A percentile compares a stretch with the other conserved stretches of the same genome.
phyloP scores from a whole-genome alignment of 768 basidiomycete species.

The Podaxis sp. region DNA sequence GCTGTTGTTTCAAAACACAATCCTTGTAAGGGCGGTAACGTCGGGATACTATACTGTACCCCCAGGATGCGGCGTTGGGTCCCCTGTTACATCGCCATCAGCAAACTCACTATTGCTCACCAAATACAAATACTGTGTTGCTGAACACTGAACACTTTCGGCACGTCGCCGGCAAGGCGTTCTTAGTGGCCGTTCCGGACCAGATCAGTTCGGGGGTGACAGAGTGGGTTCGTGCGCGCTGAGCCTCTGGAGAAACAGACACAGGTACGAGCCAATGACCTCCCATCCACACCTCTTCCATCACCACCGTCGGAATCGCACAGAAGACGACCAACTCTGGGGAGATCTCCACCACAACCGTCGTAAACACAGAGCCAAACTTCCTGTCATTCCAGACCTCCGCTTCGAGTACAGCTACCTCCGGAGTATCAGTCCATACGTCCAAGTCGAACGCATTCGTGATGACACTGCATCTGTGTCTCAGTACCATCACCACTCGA shows the following conservation, averaged over 20 bases:
- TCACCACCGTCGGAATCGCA: neutral
- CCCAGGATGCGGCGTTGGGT: neutral
- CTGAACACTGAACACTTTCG: neutral
- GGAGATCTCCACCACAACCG: constrained; percentile 59
- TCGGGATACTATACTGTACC: neutral
- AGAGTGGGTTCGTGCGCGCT: neutral
- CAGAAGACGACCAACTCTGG: neutral
- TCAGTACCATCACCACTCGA: neutral
- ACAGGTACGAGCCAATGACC: neutral
- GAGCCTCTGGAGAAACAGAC: neutral
- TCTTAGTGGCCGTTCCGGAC: neutral
- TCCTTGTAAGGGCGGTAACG: neutral
- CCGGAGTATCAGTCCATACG: constrained; percentile 54
- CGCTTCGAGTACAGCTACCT: constrained; percentile 77
- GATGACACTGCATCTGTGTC: neutral
- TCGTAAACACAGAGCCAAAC: constrained; percentile 78
- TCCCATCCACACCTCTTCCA: neutral
- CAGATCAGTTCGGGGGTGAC: neutral
- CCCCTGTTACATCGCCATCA: constrained; percentile 13
- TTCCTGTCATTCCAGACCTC: constrained; percentile 69
- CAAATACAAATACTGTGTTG: neutral
- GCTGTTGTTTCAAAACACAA: neutral
- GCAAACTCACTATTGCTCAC: constrained; percentile 8
- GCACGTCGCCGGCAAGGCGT: neutral
- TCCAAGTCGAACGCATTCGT: constrained; percentile 22